Percentiles rank a stretch among this genome's conserved stretches.
These are phyloP conservation scores for Sodiomyces alkalinus DNA, from an alignment of 2,329 filamentous ascomycete species.

Conservation along the genomic window DNA sequence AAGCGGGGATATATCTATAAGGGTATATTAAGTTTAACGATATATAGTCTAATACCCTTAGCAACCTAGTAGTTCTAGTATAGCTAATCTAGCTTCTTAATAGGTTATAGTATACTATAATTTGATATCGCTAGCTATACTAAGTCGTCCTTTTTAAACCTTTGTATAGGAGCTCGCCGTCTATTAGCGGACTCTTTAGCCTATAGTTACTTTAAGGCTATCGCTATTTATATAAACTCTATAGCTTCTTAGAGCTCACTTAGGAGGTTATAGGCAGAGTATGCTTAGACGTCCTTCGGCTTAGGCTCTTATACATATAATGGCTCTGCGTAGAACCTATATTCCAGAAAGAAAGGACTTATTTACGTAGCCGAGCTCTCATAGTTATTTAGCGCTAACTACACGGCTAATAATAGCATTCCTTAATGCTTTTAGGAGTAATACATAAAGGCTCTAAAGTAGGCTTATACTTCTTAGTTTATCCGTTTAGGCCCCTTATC, in stretches of 20 bases:
- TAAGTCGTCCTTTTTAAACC: background rate
- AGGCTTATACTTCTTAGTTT: slow-evolving; percentile 1
- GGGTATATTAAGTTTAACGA: background rate
- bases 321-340: background rate
- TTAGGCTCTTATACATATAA: background rate
- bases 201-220: background rate
- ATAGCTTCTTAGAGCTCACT: background rate
- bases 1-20: background rate
- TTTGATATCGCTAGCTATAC: background rate
- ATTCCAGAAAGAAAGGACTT: no score
- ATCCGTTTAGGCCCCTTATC: background rate
- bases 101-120: background rate
- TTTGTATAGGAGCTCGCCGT: background rate
- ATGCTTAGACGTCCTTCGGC: no score
- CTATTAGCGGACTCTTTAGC: background rate
- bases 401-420: background rate
- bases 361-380: background rate
- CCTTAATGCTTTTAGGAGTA: background rate
- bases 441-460: background rate
- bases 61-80: slow-evolving; percentile 1
- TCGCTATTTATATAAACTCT: background rate
- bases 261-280: background rate
- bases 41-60: background rate
- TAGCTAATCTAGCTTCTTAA: slow-evolving; percentile 1
- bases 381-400: slow-evolving; percentile 1